phyloP scores from a whole-genome alignment of 2,329 filamentous ascomycete species.

The Lasiodiplodia sp. region DNA sequence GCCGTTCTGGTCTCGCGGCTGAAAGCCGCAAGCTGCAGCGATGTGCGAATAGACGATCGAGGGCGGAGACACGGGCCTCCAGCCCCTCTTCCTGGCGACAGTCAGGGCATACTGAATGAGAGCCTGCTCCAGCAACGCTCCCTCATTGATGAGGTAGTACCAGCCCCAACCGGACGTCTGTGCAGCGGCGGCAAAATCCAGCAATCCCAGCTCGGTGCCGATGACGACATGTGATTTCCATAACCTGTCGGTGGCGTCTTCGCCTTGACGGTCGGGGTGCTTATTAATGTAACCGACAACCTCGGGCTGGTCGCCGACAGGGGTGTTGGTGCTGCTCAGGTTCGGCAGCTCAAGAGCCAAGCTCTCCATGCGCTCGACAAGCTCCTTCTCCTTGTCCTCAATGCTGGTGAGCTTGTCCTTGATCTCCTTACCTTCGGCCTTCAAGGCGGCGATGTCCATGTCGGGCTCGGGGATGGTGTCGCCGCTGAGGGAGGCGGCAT shows the following conservation, averaged over 20 bases:
- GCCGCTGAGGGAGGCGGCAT: slow-evolving; percentile 41
- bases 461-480: slow-evolving; percentile 41
- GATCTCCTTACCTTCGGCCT: slow-evolving; percentile 69
- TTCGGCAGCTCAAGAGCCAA: slow-evolving; percentile 86
- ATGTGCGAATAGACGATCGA: slow-evolving; percentile 93
- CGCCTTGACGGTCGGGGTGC: slow-evolving; percentile 55
- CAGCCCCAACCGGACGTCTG: slow-evolving; percentile 94
- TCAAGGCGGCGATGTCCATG: slow-evolving; percentile 59
- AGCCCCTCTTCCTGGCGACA: slow-evolving; percentile 75
- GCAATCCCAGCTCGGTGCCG: slow-evolving; percentile 81
- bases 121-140: slow-evolving; percentile 91
- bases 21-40: slow-evolving; percentile 89
- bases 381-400: slow-evolving; percentile 66
- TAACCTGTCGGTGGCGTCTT: slow-evolving; percentile 50
- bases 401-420: slow-evolving; percentile 69
- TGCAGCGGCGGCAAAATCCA: slow-evolving; percentile 85
- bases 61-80: slow-evolving; percentile 82
- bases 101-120: slow-evolving; percentile 84
- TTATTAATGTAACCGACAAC: slow-evolving; percentile 83
- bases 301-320: slow-evolving; percentile 69
- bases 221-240: slow-evolving; percentile 86
- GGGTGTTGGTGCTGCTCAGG: slow-evolving; percentile 78
- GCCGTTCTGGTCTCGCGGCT: slow-evolving; percentile 86
- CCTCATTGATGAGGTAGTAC: slow-evolving; percentile 95
- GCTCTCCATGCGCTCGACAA: slow-evolving; percentile 71